A percentile compares a stretch with the other conserved stretches of the same genome.
These are phyloP conservation scores for Fraxinus velutina DNA, from an alignment of 305 asterid species.

Conservation along the genomic window DNA sequence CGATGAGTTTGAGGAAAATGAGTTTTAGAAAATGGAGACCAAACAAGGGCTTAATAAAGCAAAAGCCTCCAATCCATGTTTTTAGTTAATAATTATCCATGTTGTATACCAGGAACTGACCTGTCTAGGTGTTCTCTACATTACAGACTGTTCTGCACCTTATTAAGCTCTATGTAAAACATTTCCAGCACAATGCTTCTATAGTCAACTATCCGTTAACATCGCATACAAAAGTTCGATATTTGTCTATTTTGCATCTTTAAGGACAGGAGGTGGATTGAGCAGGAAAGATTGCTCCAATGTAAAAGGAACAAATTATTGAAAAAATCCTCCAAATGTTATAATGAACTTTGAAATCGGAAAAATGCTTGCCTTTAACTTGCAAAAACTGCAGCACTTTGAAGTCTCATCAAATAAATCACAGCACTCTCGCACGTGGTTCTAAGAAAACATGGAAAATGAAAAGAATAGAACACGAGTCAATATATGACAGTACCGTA, in stretches of 20 bases:
- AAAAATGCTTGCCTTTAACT: constrained; percentile 59
- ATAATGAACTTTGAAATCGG: constrained; percentile 14
- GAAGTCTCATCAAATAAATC: constrained; percentile 36
- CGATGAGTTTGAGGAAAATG: not conserved
- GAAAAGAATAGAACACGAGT: constrained; percentile 23
- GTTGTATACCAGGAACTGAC: not conserved
- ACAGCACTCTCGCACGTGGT: constrained; percentile 39
- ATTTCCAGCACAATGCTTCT: not conserved
- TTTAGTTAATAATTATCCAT: not conserved
- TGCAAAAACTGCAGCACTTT: constrained; percentile 58
- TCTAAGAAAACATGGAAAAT: constrained; percentile 42
- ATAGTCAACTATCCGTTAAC: not conserved
- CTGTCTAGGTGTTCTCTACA: not conserved
- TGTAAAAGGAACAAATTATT: not conserved
- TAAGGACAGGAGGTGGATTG: not conserved
- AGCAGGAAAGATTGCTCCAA: not conserved
- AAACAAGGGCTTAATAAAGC: not conserved
- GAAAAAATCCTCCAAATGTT: not conserved
- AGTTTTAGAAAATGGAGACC: not conserved
- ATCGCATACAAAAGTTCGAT: not conserved
- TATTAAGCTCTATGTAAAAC: not conserved
- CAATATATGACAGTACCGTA: constrained; percentile 12
- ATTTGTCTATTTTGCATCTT: constrained; percentile 6
- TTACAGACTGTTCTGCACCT: not conserved
- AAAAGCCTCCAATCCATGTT: not conserved